These are phyloP conservation scores for Salix purpurea DNA, from an alignment of 345 rosid species.

Conservation along the genomic window DNA sequence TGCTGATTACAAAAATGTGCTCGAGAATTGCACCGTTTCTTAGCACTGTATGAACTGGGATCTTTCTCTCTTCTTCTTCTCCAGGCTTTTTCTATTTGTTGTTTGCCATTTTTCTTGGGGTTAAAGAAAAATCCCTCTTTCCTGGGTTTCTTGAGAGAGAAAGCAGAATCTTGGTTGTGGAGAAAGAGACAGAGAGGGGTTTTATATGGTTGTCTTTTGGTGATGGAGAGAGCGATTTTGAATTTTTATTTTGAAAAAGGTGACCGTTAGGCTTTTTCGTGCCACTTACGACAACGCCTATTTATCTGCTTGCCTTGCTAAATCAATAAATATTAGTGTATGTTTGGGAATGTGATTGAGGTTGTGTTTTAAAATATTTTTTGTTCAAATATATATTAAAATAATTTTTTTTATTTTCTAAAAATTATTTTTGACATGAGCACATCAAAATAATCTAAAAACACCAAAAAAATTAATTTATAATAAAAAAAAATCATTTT, in stretches of 20 bases:
- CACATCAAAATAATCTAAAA: too few relatives aligned
- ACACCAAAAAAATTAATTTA: too few relatives aligned
- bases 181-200: background rate
- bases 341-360: too few relatives aligned
- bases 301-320: background rate
- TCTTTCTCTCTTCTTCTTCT: constrained; percentile 37
- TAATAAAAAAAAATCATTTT: too few relatives aligned
- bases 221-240: constrained; percentile 24
- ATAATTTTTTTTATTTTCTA: too few relatives aligned
- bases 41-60: constrained; percentile 74
- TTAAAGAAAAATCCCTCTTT: background rate
- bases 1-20: constrained; percentile 75
- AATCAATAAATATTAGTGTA: too few relatives aligned
- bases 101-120: constrained; percentile 25
- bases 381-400: too few relatives aligned
- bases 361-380: too few relatives aligned
- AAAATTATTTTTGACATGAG: too few relatives aligned
- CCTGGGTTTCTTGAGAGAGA: background rate
- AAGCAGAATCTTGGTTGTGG: background rate
- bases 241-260: constrained; percentile 27
- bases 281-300: constrained; percentile 20
- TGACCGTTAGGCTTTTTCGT: constrained; percentile 34
- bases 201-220: background rate
- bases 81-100: constrained; percentile 14
- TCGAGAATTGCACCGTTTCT: constrained; percentile 79